Evolutionary conservation across 2,329 filamentous ascomycete genomes (phyloP).

Genomic region (Aureobasidium sp.): DNA sequence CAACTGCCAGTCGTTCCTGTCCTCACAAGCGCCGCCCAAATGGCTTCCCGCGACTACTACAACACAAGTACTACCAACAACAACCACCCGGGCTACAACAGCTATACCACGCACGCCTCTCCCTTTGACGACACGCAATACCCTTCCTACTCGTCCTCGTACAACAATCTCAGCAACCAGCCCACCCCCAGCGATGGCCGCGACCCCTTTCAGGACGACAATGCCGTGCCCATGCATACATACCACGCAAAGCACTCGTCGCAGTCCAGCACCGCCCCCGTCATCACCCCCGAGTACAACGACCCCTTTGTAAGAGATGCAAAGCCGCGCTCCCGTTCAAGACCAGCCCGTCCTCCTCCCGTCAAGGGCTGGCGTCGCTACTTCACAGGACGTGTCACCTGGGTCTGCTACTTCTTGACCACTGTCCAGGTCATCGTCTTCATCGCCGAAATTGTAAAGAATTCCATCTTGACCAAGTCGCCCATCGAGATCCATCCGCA

Average conservation of each 20-base stretch:
- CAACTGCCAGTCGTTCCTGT: background rate
- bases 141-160: constrained; percentile 41
- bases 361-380: constrained; percentile 32
- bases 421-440: constrained; percentile 76
- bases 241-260: constrained; percentile 33
- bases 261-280: constrained; percentile 29
- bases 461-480: constrained; percentile 69
- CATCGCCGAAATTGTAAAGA: constrained; percentile 78
- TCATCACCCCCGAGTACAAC: constrained; percentile 35
- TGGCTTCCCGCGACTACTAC: constrained; percentile 58
- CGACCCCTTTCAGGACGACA: constrained; percentile 43
- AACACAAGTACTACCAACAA: constrained; percentile 36
- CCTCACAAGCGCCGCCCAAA: constrained; percentile 22
- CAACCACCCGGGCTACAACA: constrained; percentile 28
- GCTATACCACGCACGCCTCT: constrained; percentile 33
- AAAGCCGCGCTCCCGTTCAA: constrained; percentile 19
- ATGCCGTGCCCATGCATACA: constrained; percentile 41
- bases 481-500: constrained; percentile 71
- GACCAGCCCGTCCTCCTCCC: background rate
- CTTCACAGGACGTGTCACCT: constrained; percentile 58
- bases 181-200: constrained; percentile 29
- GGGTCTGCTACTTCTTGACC: constrained; percentile 76
- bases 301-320: constrained; percentile 33
- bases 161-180: constrained; percentile 49
- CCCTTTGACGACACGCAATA: constrained; percentile 19